Evolutionary conservation across 2,329 filamentous ascomycete species (phyloP).

Genomic region (Xylaria sp.): DNA sequence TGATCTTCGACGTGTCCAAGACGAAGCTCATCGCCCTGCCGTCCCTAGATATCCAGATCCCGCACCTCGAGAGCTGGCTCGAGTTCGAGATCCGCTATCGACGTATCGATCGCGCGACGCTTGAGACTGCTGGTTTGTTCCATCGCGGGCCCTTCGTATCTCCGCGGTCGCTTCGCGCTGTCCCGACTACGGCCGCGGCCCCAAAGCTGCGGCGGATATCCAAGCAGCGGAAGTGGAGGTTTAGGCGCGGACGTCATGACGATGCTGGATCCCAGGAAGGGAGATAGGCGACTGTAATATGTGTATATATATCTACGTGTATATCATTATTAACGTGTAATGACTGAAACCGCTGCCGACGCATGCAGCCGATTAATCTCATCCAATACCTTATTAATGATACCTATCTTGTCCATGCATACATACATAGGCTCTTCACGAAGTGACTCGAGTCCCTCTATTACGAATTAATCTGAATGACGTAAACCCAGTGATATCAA

Average conservation of each 20-base stretch:
- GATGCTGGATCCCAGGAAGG: not conserved
- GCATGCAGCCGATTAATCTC: not conserved
- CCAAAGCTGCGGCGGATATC: not conserved
- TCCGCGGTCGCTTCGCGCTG: not conserved
- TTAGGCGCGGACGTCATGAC: not conserved
- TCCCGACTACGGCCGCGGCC: not conserved
- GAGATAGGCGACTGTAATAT: not conserved
- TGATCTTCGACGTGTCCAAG: conserved; percentile 37
- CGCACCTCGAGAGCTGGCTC: conserved; percentile 60
- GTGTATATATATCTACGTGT: not conserved
- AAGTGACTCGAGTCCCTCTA: not conserved
- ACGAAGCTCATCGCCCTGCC: conserved; percentile 63
- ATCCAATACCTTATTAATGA: not conserved
- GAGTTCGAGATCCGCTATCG: conserved; percentile 62
- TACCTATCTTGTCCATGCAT: not conserved
- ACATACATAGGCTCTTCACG: not conserved
- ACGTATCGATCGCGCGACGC: conserved; percentile 57
- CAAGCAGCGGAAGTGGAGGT: not conserved
- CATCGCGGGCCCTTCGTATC: conserved; percentile 11
- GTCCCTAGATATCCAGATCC: conserved; percentile 60
- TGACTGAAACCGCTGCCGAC: not conserved
- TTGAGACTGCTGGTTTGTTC: conserved; percentile 45
- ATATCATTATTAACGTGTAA: not conserved
- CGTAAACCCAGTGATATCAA: not conserved
- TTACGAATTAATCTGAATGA: not conserved